phyloP scores from a whole-genome alignment of 2,329 filamentous ascomycete genomes.

The Beauveria brongniartii region DNA sequence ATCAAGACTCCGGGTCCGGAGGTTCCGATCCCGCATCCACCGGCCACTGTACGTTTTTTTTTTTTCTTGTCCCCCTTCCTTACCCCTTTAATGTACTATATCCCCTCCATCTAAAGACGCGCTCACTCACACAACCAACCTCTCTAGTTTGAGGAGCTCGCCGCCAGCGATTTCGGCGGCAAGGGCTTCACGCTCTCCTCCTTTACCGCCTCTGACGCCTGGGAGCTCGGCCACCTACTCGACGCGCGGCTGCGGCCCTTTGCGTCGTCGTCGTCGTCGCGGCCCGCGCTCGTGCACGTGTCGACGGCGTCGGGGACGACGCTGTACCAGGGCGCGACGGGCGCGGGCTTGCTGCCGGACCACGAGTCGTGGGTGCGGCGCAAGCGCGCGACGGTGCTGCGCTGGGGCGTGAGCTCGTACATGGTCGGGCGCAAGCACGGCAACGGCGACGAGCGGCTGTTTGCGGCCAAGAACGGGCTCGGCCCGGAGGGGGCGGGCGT shows the following conservation, averaged over 20 bases:
- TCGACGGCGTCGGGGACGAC: slow-evolving; percentile 52
- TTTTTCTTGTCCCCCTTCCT: too few relatives aligned
- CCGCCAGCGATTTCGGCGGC: slow-evolving; percentile 26
- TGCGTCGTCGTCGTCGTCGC: slow-evolving; percentile 16
- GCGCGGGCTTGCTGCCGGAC: slow-evolving; percentile 60
- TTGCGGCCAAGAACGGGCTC: slow-evolving; percentile 58
- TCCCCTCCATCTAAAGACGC: background rate
- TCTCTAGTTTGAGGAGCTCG: slow-evolving; percentile 21
- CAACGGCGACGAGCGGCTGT: slow-evolving; percentile 52
- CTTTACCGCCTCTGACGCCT: slow-evolving; percentile 59
- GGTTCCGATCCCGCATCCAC: slow-evolving; percentile 16
- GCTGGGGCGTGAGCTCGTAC: slow-evolving; percentile 65
- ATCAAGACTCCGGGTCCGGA: slow-evolving; percentile 15
- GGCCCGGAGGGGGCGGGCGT: slow-evolving; percentile 44
- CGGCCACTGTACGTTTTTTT: slow-evolving; percentile 16
- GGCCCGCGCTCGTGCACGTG: slow-evolving; percentile 55
- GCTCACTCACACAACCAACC: background rate
- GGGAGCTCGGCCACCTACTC: slow-evolving; percentile 56
- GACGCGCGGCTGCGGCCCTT: slow-evolving; percentile 51
- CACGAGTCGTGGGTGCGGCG: slow-evolving; percentile 63
- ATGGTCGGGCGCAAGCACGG: slow-evolving; percentile 59
- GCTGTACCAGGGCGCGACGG: slow-evolving; percentile 62
- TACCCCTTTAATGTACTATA: background rate
- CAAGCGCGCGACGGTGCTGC: slow-evolving; percentile 63
- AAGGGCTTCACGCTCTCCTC: slow-evolving; percentile 37